These are phyloP conservation scores for Microglena sp. DNA, from an alignment of 139 green algal species.

Conservation along the genomic window DNA sequence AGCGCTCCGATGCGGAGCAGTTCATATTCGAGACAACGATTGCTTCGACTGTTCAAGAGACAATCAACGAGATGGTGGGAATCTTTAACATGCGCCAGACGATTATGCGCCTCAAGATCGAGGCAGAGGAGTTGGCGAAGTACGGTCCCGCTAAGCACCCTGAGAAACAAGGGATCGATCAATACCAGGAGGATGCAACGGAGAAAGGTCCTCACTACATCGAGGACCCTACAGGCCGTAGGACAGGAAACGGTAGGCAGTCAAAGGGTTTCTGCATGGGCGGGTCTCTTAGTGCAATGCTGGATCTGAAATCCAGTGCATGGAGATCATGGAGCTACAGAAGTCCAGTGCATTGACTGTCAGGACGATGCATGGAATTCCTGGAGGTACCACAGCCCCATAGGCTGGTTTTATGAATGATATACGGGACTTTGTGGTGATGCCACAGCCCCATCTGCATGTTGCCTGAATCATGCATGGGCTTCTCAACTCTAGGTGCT, in stretches of 20 bases:
- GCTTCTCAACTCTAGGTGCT: too few relatives aligned
- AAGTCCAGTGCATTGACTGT: not conserved
- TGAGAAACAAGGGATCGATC: constrained; percentile 72
- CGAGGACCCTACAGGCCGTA: constrained; percentile 61
- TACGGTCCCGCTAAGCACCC: constrained; percentile 59
- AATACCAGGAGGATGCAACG: constrained; percentile 42
- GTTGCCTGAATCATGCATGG: too few relatives aligned
- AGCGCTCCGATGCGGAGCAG: constrained; percentile 63
- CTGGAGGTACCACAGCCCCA: too few relatives aligned
- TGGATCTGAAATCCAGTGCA: not conserved
- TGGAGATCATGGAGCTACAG: too few relatives aligned
- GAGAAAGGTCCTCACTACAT: constrained; percentile 53
- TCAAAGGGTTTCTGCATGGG: not conserved
- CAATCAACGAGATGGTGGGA: constrained; percentile 27
- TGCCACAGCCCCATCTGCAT: too few relatives aligned
- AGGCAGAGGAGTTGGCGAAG: constrained; percentile 69
- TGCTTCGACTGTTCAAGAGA: constrained; percentile 36
- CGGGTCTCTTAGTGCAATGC: not conserved
- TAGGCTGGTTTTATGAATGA: too few relatives aligned
- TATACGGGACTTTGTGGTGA: too few relatives aligned
- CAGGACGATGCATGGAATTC: too few relatives aligned
- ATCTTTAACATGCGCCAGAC: constrained; percentile 64
- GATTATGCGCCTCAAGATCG: constrained; percentile 60
- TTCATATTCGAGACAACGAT: constrained; percentile 66
- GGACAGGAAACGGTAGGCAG: constrained; percentile 56